Conservation (phyloP, 2,329 filamentous ascomycete species). For the Mycogone perniciosa region DNA sequence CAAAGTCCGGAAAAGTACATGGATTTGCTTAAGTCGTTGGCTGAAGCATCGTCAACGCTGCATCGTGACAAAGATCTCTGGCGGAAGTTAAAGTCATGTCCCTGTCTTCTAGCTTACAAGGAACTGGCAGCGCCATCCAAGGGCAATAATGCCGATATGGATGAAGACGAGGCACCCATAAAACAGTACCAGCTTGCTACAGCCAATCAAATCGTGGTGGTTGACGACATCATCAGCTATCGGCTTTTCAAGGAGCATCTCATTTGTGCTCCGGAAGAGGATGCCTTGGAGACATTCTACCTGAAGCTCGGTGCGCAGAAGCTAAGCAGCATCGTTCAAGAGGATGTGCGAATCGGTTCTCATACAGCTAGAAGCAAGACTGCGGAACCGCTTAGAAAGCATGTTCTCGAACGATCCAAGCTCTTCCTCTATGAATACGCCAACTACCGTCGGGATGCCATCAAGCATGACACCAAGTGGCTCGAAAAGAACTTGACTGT, state of each 20-base stretch:
- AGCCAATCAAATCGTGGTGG: slow-evolving; percentile 66
- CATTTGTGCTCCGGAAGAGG: slow-evolving; percentile 85
- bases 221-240: slow-evolving; percentile 86
- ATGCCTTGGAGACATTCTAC: slow-evolving; percentile 80
- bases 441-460: slow-evolving; percentile 65
- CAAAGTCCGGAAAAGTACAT: slow-evolving; percentile 82
- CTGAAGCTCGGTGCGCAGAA: slow-evolving; percentile 68
- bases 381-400: slow-evolving; percentile 66
- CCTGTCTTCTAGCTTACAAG: slow-evolving; percentile 77
- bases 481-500: slow-evolving; percentile 79
- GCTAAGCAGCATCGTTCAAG: slow-evolving; percentile 71
- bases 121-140: slow-evolving; percentile 52
- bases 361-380: slow-evolving; percentile 59
- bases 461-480: slow-evolving; percentile 86
- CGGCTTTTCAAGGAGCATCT: slow-evolving; percentile 80
- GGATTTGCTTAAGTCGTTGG: slow-evolving; percentile 71
- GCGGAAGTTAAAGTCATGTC: slow-evolving; percentile 64
- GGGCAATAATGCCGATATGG: slow-evolving; percentile 42
- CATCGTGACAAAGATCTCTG: slow-evolving; percentile 76
- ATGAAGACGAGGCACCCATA: slow-evolving; percentile 60
- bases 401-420: slow-evolving; percentile 80
- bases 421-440: slow-evolving; percentile 77
- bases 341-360: slow-evolving; percentile 67
- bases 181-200: slow-evolving; percentile 73
- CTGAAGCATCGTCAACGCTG: slow-evolving; percentile 62